Evolutionary conservation across 768 basidiomycete species (phyloP), one percentile per base, ranked within the genome.

Genomic region (Hortiboletus flavorubellus): DNA sequence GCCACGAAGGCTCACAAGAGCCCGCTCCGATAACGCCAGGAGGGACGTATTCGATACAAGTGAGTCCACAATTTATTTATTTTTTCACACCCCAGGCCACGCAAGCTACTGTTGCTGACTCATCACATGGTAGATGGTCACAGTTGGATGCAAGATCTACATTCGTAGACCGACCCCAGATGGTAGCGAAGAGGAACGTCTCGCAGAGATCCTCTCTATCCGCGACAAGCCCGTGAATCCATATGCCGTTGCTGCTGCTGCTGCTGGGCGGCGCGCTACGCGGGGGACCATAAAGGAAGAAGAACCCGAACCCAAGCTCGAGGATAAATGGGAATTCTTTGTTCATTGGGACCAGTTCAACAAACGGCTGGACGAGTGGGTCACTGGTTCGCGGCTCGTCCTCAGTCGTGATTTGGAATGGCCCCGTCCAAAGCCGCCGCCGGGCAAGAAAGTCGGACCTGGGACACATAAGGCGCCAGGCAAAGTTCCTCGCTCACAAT

Each of bases 321-420:
- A 87, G 64, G 91, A 93, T 69, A 86, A 89, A 63, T 82, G 84
- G 71, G 95, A 98, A 71, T 98, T 86, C 77, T 99, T 98, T 67
- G 93, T 98, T 18, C 97, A 99, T 67, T 99, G 96, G 87, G 93
- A 98, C 64, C 85, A 92, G 60, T 98, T 98, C 81, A 99, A 99
- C 78, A 99, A 99, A 72, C 94, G 97, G 59, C 78, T 98, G 39
- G 97, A 99, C 68, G 97, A 97, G 51, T 99, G 97, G 97, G 88
- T 99, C 23, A 75, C 89, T 14, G 92, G 91, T 15, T 87, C 90
- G 1, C 84, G 96, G 39, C 81, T 99, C 53, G 81, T 98, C 40
- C 77, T 95, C 43, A 80, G 76, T 55, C 81, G 87, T 59, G 94
- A 97, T 66, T 80, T 99, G 60, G 94, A 98, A 72, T 96, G 92